Percentiles rank a stretch among this genome's conserved stretches.
Conservation (phyloP, 108 stramenopile genomes). For the Nitzschia putrida region DNA sequence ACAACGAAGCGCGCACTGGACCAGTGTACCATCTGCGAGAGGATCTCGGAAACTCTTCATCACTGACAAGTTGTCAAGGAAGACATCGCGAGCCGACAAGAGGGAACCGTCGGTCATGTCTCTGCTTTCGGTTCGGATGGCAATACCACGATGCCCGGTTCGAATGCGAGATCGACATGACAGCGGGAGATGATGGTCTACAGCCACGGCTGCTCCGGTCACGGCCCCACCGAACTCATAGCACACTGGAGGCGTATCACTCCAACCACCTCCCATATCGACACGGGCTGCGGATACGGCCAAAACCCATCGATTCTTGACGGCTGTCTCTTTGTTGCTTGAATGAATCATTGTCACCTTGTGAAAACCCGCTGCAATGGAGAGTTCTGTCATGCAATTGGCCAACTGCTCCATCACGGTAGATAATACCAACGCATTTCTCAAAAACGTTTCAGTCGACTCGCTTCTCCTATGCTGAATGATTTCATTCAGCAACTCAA, state of each 20-base stretch:
- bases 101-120: constrained; percentile 36
- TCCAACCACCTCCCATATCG: constrained; percentile 88
- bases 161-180: constrained; percentile 62
- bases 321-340: background rate
- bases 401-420: constrained; percentile 42
- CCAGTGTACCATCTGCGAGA: constrained; percentile 55
- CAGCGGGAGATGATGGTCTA: constrained; percentile 64
- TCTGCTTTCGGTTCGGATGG: constrained; percentile 58
- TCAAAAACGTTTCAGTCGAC: background rate
- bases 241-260: constrained; percentile 85
- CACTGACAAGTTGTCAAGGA: constrained; percentile 37
- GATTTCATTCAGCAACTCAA: background rate
- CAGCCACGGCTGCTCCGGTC: constrained; percentile 61
- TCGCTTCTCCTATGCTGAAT: constrained; percentile 2
- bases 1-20: constrained; percentile 68
- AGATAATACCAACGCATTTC: constrained; percentile 12
- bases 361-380: constrained; percentile 33
- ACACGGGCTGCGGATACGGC: constrained; percentile 76
- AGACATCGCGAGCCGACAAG: constrained; percentile 25
- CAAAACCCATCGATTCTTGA: constrained; percentile 37
- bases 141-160: constrained; percentile 41
- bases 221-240: constrained; percentile 80
- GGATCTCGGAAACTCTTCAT: constrained; percentile 60
- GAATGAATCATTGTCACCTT: background rate
- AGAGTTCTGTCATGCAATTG: constrained; percentile 44